A percentile compares a stretch with the other conserved stretches of the same genome.
These are phyloP conservation scores for Sugiyamaella pinicola DNA, from an alignment of 1,139 yeast species.

Conservation along the genomic window DNA sequence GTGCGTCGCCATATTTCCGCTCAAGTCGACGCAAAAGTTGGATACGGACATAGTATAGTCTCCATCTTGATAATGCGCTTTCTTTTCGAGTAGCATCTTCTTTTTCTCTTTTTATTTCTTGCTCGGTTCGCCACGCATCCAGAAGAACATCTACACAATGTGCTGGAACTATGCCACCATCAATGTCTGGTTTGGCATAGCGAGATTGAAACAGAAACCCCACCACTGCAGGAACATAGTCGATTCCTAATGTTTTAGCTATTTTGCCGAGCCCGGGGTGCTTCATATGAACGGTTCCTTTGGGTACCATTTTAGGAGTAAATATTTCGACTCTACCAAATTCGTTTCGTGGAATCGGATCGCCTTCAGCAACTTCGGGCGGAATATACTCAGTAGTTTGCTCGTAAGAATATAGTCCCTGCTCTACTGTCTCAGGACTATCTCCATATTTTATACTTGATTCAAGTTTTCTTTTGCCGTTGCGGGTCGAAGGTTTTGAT, in stretches of 20 bases:
- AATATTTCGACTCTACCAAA: conserved; percentile 78
- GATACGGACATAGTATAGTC: conserved; percentile 59
- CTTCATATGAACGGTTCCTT: conserved; percentile 59
- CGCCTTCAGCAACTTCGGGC: conserved; percentile 55
- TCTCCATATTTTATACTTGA: conserved; percentile 31
- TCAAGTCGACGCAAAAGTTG: conserved; percentile 62
- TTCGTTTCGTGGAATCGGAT: conserved; percentile 59
- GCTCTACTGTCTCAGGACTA: conserved; percentile 55
- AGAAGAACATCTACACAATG: conserved; percentile 61
- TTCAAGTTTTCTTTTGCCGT: conserved; percentile 31
- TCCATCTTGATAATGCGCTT: conserved; percentile 64
- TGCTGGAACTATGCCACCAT: conserved; percentile 64
- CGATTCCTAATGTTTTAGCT: conserved; percentile 59
- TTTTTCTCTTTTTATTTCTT: conserved; percentile 48
- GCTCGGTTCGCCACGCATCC: conserved; percentile 50
- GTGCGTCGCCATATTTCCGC: conserved; percentile 23
- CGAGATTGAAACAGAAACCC: conserved; percentile 61
- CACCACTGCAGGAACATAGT: conserved; percentile 72
- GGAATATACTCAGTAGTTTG: conserved; percentile 67
- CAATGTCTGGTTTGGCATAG: conserved; percentile 60
- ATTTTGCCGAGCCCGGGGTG: conserved; percentile 59
- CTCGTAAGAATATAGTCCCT: conserved; percentile 63
- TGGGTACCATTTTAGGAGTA: conserved; percentile 70
- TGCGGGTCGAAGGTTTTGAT: conserved; percentile 30
- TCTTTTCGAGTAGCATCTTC: conserved; percentile 5